phyloP scores from a whole-genome alignment of 495 filamentous ascomycete species.

The Chlorociboria aeruginascens region DNA sequence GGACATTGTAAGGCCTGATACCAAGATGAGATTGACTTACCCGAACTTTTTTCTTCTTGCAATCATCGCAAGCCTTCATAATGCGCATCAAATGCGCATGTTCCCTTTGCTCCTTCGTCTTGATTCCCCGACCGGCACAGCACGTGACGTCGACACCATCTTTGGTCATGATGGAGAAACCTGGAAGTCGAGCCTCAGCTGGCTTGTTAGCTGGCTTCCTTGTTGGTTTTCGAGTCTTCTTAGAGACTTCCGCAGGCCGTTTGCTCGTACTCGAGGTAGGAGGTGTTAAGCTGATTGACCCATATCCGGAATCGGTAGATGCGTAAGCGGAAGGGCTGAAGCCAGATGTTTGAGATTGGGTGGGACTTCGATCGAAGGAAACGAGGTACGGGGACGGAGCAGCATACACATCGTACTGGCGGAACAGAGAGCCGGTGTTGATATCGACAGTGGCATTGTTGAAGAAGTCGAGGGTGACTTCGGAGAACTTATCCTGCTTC shows the following conservation, averaged over 20 bases:
- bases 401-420: slow-evolving; percentile 12
- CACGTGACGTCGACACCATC: slow-evolving; percentile 44
- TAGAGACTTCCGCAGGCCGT: slow-evolving; percentile 5
- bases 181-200: slow-evolving; percentile 28
- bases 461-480: slow-evolving; percentile 43
- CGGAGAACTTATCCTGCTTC: slow-evolving; percentile 39
- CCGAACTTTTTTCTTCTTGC: slow-evolving; percentile 37
- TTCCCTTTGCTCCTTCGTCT: slow-evolving; percentile 49
- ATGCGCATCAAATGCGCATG: slow-evolving; percentile 46
- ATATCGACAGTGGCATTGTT: slow-evolving; percentile 29
- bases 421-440: slow-evolving; percentile 19
- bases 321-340: slow-evolving; percentile 12
- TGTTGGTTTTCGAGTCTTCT: slow-evolving; percentile 7
- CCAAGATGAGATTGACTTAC: slow-evolving; percentile 9
- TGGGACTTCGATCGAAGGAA: slow-evolving; percentile 8
- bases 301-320: slow-evolving; percentile 13
- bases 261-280: not conserved
- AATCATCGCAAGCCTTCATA: slow-evolving; percentile 45
- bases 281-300: slow-evolving; percentile 11
- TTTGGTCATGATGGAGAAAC: slow-evolving; percentile 47
- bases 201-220: slow-evolving; percentile 17
- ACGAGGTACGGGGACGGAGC: not conserved
- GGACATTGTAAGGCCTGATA: not conserved
- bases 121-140: slow-evolving; percentile 42
- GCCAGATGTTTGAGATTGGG: slow-evolving; percentile 8